Evolutionary conservation across 768 basidiomycete species (phyloP), one percentile per base, ranked within the genome.

Genomic region (Butyriboletus loyo): DNA sequence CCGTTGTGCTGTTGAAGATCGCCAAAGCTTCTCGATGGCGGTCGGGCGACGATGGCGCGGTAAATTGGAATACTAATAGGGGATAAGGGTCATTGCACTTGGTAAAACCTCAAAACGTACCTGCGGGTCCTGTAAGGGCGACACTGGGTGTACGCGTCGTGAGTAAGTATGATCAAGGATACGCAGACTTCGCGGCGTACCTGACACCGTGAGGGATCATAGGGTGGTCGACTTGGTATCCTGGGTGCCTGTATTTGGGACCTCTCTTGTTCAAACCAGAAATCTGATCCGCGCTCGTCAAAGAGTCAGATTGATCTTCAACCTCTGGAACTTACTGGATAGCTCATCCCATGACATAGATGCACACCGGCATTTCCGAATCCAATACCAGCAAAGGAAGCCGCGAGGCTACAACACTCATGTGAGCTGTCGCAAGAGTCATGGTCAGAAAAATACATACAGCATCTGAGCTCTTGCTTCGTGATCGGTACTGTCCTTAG

Each of bases 311-410:
- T 28, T 30, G 21, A n/a, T 21, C 45, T 31, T 49, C 46, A n/a
- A 53, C 32, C 8, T 31, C 36, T 21, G 25, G 8, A 8, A 73
- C 83, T 55, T 62, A 90, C 91, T 5, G 89, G 89, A 61, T 91
- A 91, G 62, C 88, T 89, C 78, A 92, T 90, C 46, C 91, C 92
- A 61, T 93, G 92, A 59, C 90, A 92, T 46, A 95, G 66, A 70
- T 94, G 92, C 4, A 94, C 91, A 5, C 92, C 93, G 10, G 94
- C 93, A 63, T 93, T 94, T 30, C 93, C 92, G 60, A 95, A 95
- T 1, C 95, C 94, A 41, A 96, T 96, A 31, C 95, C 95, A 56
- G 95, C 95, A 55, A 96, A 94, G 13, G 93, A 93, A 13, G 94
- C 82, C 1, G 94, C 94, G 53, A 98, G 76, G 30, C 92, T 94